Conservation (phyloP, 495 filamentous ascomycete species). For the Cryomyces antarcticus region DNA sequence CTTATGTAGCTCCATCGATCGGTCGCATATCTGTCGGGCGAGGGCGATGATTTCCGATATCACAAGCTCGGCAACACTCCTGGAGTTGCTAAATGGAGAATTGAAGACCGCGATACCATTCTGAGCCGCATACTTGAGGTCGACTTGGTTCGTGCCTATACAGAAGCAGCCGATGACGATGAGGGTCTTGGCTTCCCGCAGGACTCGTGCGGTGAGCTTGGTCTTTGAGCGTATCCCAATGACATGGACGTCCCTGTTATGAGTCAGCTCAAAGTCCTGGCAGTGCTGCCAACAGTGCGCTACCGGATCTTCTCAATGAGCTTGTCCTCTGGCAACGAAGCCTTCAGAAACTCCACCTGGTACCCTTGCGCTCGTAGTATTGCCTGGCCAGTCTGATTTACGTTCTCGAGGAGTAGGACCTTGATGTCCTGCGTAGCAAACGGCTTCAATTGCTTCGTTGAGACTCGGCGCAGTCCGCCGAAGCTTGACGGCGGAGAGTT, state of each 20-base stretch:
- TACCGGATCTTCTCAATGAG: slow-evolving; percentile 93
- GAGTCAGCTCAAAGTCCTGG: neutral
- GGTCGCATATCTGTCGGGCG: slow-evolving; percentile 80
- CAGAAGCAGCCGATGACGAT: slow-evolving; percentile 97
- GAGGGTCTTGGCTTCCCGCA: slow-evolving; percentile 78
- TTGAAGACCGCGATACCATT: slow-evolving; percentile 98
- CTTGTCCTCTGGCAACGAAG: slow-evolving; percentile 74
- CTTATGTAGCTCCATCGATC: slow-evolving; percentile 81
- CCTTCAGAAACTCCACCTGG: slow-evolving; percentile 83
- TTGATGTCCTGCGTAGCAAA: slow-evolving; percentile 92
- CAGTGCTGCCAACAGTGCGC: neutral
- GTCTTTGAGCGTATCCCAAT: slow-evolving; percentile 98
- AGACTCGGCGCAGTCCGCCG: slow-evolving; percentile 9
- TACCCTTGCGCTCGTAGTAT: slow-evolving; percentile 75
- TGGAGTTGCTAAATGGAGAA: slow-evolving; percentile 93
- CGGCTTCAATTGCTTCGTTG: slow-evolving; percentile 67
- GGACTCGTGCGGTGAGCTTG: slow-evolving; percentile 66
- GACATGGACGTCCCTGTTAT: slow-evolving; percentile 69
- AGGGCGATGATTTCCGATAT: slow-evolving; percentile 85
- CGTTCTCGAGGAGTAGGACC: slow-evolving; percentile 87
- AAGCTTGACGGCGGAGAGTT: slow-evolving; percentile 36
- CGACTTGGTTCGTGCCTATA: slow-evolving; percentile 97
- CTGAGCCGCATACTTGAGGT: slow-evolving; percentile 73
- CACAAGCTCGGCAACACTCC: slow-evolving; percentile 88
- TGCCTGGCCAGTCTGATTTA: slow-evolving; percentile 74